A percentile compares a stretch with the other conserved stretches of the same genome.
Conservation (phyloP, 1,284 basidiomycete genomes). For the Volvariella volvacea region DNA sequence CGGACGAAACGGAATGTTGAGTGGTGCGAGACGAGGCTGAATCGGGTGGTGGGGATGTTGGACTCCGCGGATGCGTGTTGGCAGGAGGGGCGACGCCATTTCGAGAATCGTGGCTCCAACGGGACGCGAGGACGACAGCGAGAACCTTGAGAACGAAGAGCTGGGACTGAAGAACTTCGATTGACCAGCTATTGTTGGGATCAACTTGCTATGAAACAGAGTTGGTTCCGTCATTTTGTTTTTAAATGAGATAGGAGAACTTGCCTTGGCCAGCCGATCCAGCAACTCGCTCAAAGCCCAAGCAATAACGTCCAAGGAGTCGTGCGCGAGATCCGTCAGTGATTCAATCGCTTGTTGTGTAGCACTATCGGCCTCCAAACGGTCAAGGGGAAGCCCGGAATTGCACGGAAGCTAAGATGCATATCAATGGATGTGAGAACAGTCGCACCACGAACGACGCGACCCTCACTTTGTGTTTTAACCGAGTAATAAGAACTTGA, state of each 20-base stretch:
- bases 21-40: conserved; percentile 6
- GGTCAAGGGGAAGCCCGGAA: conserved; percentile 68
- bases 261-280: conserved; percentile 72
- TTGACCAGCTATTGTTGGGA: conserved; percentile 9
- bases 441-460: neutral
- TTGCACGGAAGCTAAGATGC: conserved; percentile 71
- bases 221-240: conserved; percentile 42
- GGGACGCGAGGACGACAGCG: conserved; percentile 70
- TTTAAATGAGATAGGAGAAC: conserved; percentile 16
- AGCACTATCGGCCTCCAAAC: conserved; percentile 69
- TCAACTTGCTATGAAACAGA: conserved; percentile 37
- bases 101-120: conserved; percentile 50
- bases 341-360: conserved; percentile 72
- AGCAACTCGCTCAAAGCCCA: conserved; percentile 72
- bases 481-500: conserved; percentile 61
- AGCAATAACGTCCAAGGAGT: conserved; percentile 73
- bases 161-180: conserved; percentile 84
- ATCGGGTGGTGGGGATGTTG: conserved; percentile 21
- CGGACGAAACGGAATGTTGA: conserved; percentile 16
- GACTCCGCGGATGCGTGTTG: conserved; percentile 27
- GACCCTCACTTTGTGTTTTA: conserved; percentile 59
- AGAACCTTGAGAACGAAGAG: conserved; percentile 86
- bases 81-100: conserved; percentile 29
- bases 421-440: conserved; percentile 3
- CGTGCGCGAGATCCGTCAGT: conserved; percentile 70